Percentiles rank a stretch among this genome's conserved stretches.
phyloP scores from a whole-genome alignment of 2,329 filamentous ascomycete species.

The Teratosphaeria zuluensis region DNA sequence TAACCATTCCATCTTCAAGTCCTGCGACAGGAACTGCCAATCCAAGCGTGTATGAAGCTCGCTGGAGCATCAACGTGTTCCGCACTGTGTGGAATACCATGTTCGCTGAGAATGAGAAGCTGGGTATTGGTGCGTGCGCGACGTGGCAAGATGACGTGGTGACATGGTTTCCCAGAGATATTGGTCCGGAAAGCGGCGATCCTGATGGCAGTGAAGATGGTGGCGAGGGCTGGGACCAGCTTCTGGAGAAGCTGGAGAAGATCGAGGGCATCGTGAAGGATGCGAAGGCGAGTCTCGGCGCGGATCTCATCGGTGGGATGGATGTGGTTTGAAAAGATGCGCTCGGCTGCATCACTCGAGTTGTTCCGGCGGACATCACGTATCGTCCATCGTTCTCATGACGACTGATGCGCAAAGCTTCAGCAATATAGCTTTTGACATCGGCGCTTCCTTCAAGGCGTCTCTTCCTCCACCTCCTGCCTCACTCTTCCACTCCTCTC shows the following conservation, averaged over 20 bases:
- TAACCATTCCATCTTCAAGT: not conserved
- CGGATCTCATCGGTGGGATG: slow-evolving; percentile 3
- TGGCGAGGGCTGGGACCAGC: slow-evolving; percentile 16
- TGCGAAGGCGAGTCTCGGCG: not conserved
- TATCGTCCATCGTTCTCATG: not conserved
- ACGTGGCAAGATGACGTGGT: slow-evolving; percentile 19
- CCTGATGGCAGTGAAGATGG: slow-evolving; percentile 4
- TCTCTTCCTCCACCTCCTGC: not conserved
- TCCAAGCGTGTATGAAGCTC: slow-evolving; percentile 13
- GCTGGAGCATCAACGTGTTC: slow-evolving; percentile 22
- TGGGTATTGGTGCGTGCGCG: slow-evolving; percentile 17
- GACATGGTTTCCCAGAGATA: slow-evolving; percentile 23
- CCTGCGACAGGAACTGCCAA: not conserved
- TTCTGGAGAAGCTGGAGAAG: slow-evolving; percentile 18
- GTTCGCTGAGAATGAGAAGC: slow-evolving; percentile 19
- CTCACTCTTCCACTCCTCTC: slow-evolving; percentile 1
- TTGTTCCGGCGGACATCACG: not conserved
- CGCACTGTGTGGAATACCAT: slow-evolving; percentile 20
- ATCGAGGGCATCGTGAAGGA: slow-evolving; percentile 11
- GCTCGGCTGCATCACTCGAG: not conserved
- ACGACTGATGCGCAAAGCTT: not conserved
- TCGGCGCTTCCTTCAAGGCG: not conserved
- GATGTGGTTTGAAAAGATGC: slow-evolving; percentile 1
- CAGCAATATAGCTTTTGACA: not conserved
- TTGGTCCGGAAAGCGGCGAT: slow-evolving; percentile 1